Conservation (phyloP, 805 yeast species). For the Saccharomycopsis javanensis region DNA sequence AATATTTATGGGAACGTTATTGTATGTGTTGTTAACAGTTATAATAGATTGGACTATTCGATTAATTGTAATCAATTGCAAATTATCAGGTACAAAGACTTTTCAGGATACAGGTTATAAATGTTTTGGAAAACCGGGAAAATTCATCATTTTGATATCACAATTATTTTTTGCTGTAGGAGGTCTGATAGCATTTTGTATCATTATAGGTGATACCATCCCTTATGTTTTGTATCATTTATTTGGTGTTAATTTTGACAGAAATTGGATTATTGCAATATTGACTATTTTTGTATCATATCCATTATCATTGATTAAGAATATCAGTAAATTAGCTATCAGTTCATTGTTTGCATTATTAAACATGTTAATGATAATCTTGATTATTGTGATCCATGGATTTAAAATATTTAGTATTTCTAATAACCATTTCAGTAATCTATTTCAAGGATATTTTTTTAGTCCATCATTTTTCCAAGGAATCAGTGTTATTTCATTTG, state of each 20-base stretch:
- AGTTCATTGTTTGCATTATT: slow-evolving; percentile 79
- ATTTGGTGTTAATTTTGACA: slow-evolving; percentile 41
- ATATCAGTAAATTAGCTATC: slow-evolving; percentile 76
- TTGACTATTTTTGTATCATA: slow-evolving; percentile 67
- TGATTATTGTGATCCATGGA: slow-evolving; percentile 65
- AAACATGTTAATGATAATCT: slow-evolving; percentile 73
- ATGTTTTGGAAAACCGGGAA: slow-evolving; percentile 71
- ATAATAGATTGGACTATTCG: slow-evolving; percentile 85
- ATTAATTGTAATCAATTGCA: slow-evolving; percentile 72
- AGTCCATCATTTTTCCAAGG: slow-evolving; percentile 74
- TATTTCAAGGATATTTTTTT: slow-evolving; percentile 24
- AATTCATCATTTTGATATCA: slow-evolving; percentile 53
- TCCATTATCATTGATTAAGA: slow-evolving; percentile 72
- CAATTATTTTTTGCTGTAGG: slow-evolving; percentile 91
- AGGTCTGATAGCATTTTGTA: slow-evolving; percentile 88
- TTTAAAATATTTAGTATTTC: slow-evolving; percentile 2
- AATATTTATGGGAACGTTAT: slow-evolving; percentile 57
- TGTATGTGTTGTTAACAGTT: slow-evolving; percentile 49
- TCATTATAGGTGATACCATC: slow-evolving; percentile 88
- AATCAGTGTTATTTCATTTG: slow-evolving; percentile 88
- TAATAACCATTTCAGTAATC: slow-evolving; percentile 26
- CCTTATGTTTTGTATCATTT: slow-evolving; percentile 71
- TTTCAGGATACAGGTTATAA: slow-evolving; percentile 79
- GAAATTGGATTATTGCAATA: slow-evolving; percentile 62
- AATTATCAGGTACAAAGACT: slow-evolving; percentile 61